Base-by-base conservation (phyloP, 1,139 yeast species). In the Groenewaldozyma auringiensis region DNA sequence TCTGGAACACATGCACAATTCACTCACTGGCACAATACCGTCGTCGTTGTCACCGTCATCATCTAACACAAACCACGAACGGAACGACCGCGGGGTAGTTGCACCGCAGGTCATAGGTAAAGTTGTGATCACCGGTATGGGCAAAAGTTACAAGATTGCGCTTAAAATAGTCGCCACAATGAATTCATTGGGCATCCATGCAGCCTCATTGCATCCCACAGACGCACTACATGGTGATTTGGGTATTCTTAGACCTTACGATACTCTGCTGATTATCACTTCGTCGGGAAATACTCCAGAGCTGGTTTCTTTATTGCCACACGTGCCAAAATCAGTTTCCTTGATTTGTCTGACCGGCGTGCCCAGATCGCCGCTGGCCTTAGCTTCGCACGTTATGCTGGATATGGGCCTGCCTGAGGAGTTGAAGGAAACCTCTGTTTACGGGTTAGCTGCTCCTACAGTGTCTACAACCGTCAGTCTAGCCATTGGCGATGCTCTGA, bases 221-320 rank as follows among this genome's bases (percentile, higher is more conserved):
- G 96, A 87, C 52, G 96, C 96, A 0, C 68, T 88, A 27, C 96
- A 87, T 61, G 96, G 96, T 3, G 96, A 87, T 61, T 70, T 87
- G 55, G 96, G 96, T 0, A 65, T 80, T 32, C 66, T 87, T 22
- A 68, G 76, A 46, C 77, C 78, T 31, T 65, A 71, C 32, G 95
- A 86, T 62, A 73, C 80, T 21, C 55, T 87, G 46, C 62, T 87
- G 4, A 69, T 86, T 60, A 76, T 87, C 35, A 79, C 92, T 0
- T 84, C 92, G 1, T 80, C 92, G 38, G 96, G 96, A 1, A 82
- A 80, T 55, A 83, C 95, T 1, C 84, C 89, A 0, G 96, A 87
- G 60, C 70, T 88, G 37, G 52, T 79, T 21, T 69, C 70, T 47
- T 62, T 83, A 51, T 62, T 82, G 41, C 79, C 81, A 1, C 86